phyloP scores from a whole-genome alignment of 2,329 filamentous ascomycete species.

The Scedosporium dehoogii region DNA sequence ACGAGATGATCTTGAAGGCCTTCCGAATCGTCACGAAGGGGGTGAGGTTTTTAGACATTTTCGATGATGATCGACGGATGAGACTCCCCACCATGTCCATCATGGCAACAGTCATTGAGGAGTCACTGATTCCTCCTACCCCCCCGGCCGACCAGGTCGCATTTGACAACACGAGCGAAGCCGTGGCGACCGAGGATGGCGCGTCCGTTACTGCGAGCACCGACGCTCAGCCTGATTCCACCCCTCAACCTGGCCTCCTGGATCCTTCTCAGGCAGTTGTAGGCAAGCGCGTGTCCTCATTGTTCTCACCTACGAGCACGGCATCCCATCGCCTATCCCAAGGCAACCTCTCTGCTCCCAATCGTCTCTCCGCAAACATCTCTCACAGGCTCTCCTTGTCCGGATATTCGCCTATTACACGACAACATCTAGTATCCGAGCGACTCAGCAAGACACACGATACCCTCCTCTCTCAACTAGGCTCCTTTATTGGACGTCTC shows the following conservation, averaged over 20 bases:
- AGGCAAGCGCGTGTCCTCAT: constrained; percentile 37
- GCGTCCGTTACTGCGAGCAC: background rate
- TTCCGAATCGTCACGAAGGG: constrained; percentile 91
- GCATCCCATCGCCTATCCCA: constrained; percentile 26
- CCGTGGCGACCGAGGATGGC: background rate
- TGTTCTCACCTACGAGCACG: constrained; percentile 22
- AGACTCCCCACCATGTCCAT: constrained; percentile 35
- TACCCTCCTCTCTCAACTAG: constrained; percentile 79
- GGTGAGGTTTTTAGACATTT: constrained; percentile 79
- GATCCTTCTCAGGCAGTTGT: constrained; percentile 20
- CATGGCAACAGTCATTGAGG: constrained; percentile 50
- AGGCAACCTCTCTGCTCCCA: constrained; percentile 23
- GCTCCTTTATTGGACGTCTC: constrained; percentile 81
- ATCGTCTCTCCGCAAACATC: constrained; percentile 43
- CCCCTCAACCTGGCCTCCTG: background rate
- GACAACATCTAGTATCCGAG: constrained; percentile 71
- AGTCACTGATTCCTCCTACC: constrained; percentile 49
- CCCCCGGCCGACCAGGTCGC: constrained; percentile 48
- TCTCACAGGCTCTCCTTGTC: constrained; percentile 70
- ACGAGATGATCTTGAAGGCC: constrained; percentile 87
- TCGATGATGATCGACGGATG: constrained; percentile 50
- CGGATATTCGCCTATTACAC: constrained; percentile 52
- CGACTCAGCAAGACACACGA: constrained; percentile 74
- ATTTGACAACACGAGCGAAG: constrained; percentile 30
- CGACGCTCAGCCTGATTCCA: background rate